Evolutionary conservation across 345 rosid genomes (phyloP).

Genomic region (Lumnitzera littorea): DNA sequence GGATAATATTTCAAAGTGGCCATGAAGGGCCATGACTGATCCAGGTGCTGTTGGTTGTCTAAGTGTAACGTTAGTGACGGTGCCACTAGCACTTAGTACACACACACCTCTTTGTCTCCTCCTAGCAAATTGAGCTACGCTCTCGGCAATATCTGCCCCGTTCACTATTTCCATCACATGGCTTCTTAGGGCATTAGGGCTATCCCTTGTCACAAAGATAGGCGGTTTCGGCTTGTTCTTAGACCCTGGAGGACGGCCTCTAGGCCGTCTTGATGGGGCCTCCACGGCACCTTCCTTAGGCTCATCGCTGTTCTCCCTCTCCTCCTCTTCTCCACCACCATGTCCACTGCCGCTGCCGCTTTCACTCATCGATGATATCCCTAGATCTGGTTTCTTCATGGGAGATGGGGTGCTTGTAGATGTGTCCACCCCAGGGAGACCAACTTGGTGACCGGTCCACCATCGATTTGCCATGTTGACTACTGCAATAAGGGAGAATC

Average conservation of each 20-base stretch:
- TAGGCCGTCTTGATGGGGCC: conserved; percentile 24
- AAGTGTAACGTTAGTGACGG: conserved; percentile 39
- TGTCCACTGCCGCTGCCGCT: conserved; percentile 2
- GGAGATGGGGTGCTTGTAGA: conserved; percentile 10
- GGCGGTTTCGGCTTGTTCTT: conserved; percentile 46
- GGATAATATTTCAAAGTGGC: conserved; percentile 41
- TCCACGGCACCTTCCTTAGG: conserved; percentile 36
- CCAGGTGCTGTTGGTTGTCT: conserved; percentile 41
- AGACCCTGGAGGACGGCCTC: conserved; percentile 45
- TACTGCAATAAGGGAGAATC: not conserved
- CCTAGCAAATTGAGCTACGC: conserved; percentile 40
- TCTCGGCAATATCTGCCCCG: conserved; percentile 39
- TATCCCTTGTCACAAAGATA: conserved; percentile 39
- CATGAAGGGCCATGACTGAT: conserved; percentile 36
- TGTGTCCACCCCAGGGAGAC: conserved; percentile 25
- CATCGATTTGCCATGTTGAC: conserved; percentile 55
- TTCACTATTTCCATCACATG: conserved; percentile 36
- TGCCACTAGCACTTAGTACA: conserved; percentile 40
- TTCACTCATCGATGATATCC: conserved; percentile 13
- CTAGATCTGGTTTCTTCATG: conserved; percentile 16
- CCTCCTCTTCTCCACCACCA: conserved; percentile 20
- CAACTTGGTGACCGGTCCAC: conserved; percentile 32
- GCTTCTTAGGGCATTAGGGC: conserved; percentile 44
- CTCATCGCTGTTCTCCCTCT: conserved; percentile 28
- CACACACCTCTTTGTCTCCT: conserved; percentile 43